A percentile compares a stretch with the other conserved stretches of the same genome.
Evolutionary conservation across 108 stramenopile species (phyloP).

Genomic region (Pinguiococcus pyrenoidosus): DNA sequence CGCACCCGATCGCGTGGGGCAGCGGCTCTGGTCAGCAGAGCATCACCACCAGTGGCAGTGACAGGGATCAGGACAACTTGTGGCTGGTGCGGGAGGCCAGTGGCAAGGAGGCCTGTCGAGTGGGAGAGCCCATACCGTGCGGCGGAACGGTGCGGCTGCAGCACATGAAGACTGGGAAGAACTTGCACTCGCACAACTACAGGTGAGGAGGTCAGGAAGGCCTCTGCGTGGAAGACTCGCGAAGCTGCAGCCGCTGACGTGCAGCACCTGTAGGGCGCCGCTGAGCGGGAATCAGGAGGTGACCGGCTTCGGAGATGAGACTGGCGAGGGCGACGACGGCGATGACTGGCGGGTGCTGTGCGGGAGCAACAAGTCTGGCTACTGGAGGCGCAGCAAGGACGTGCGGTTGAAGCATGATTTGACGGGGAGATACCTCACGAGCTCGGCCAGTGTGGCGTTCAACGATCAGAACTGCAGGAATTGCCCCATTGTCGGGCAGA

Average conservation of each 20-base stretch:
- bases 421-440: constrained; percentile 29
- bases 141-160: constrained; percentile 21
- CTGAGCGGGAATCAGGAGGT: constrained; percentile 15
- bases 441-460: constrained; percentile 1
- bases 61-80: constrained; percentile 25
- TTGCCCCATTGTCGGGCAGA: constrained; percentile 34
- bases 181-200: constrained; percentile 33
- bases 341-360: constrained; percentile 30
- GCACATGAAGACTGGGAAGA: constrained; percentile 27
- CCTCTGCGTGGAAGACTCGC: too few relatives aligned
- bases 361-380: not conserved
- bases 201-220: too few relatives aligned
- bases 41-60: constrained; percentile 24
- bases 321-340: constrained; percentile 32
- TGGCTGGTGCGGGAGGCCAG: constrained; percentile 30
- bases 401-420: constrained; percentile 3
- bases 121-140: constrained; percentile 24
- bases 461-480: constrained; percentile 24
- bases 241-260: too few relatives aligned
- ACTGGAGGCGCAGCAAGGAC: constrained; percentile 4
- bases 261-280: too few relatives aligned
- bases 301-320: constrained; percentile 27
- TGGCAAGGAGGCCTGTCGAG: constrained; percentile 9
- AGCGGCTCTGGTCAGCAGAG: constrained; percentile 38
- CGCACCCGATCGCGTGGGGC: constrained; percentile 32